Percentiles rank a stretch among this genome's conserved stretches.
These are phyloP conservation scores for Guyanaporus albipodus DNA, from an alignment of 768 basidiomycete genomes.

Conservation along the genomic window DNA sequence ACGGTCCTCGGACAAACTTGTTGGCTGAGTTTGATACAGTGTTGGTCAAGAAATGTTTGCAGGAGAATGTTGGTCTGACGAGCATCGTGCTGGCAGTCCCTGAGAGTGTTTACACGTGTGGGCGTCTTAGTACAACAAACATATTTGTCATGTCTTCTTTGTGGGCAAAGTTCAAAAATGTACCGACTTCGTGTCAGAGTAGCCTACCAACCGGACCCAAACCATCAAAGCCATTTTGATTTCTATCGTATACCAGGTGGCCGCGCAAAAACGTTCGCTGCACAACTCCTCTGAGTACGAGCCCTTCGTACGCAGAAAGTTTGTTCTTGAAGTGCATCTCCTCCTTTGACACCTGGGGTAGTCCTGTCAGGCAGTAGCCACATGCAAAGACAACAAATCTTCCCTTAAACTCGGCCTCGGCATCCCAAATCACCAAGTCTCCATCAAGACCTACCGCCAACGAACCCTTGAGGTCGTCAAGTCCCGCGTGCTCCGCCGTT, in stretches of 20 bases:
- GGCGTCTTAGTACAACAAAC: too few species aligned
- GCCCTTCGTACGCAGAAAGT: conserved; percentile 83
- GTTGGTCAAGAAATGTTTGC: neutral
- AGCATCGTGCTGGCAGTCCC: conserved; percentile 10
- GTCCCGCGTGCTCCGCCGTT: conserved; percentile 77
- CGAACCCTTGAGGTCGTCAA: conserved; percentile 66
- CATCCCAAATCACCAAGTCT: conserved; percentile 85
- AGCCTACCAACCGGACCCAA: conserved; percentile 36
- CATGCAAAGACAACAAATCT: conserved; percentile 2
- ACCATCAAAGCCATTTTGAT: conserved; percentile 34
- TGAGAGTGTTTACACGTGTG: too few species aligned
- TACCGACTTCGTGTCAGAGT: conserved; percentile 3
- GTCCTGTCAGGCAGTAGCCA: conserved; percentile 5
- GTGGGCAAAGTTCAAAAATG: neutral
- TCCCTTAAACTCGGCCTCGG: conserved; percentile 44
- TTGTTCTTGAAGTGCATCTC: conserved; percentile 89
- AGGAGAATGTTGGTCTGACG: conserved; percentile 7
- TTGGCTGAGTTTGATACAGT: neutral
- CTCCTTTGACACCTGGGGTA: conserved; percentile 64
- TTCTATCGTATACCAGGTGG: conserved; percentile 53
- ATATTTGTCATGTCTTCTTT: too few species aligned
- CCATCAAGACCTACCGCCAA: conserved; percentile 75
- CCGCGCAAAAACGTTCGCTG: conserved; percentile 81
- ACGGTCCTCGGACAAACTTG: conserved; percentile 6
- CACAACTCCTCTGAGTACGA: conserved; percentile 65